phyloP scores from a whole-genome alignment of 352 stramenopile genomes.

The Phytopythium kandeliae region DNA sequence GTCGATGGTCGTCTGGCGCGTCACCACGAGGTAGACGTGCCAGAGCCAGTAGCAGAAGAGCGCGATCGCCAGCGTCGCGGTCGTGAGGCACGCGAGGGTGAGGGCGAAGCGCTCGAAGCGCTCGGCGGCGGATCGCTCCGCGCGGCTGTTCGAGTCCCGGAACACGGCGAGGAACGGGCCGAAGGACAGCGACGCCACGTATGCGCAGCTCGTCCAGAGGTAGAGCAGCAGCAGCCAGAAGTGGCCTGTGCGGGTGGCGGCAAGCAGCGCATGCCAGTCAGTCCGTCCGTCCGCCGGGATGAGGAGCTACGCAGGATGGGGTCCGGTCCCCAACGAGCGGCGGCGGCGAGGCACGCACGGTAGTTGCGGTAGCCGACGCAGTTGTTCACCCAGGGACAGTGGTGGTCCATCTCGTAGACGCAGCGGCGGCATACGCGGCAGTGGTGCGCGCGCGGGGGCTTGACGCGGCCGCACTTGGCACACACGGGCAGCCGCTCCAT shows the following conservation, averaged over 20 bases:
- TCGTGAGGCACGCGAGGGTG: conserved; percentile 32
- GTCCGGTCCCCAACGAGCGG: too few relatives aligned
- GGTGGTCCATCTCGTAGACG: conserved; percentile 97
- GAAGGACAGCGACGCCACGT: conserved; percentile 28
- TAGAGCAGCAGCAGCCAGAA: conserved; percentile 49
- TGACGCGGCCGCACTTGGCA: conserved; percentile 12
- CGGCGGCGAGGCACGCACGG: conserved; percentile 4
- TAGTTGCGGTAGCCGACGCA: conserved; percentile 97
- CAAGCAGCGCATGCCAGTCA: too few relatives aligned
- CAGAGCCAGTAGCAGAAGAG: conserved; percentile 31
- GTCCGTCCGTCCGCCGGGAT: too few relatives aligned
- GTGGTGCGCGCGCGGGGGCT: conserved; percentile 42
- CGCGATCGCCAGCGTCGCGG: conserved; percentile 22
- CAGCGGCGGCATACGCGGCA: conserved; percentile 85
- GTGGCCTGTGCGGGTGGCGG: too few relatives aligned
- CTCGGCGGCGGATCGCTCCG: conserved; percentile 1
- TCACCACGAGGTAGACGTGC: conserved; percentile 43
- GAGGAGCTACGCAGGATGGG: too few relatives aligned
- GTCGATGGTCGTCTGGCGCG: conserved; percentile 33
- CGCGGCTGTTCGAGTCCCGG: not conserved
- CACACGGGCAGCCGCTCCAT: too few relatives aligned
- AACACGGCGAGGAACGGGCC: conserved; percentile 19
- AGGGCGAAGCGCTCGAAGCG: conserved; percentile 25
- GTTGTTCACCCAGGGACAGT: conserved; percentile 98
- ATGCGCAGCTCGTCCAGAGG: conserved; percentile 36